Conservation (phyloP, 495 filamentous ascomycete genomes). For the Talaromyces ruber region DNA sequence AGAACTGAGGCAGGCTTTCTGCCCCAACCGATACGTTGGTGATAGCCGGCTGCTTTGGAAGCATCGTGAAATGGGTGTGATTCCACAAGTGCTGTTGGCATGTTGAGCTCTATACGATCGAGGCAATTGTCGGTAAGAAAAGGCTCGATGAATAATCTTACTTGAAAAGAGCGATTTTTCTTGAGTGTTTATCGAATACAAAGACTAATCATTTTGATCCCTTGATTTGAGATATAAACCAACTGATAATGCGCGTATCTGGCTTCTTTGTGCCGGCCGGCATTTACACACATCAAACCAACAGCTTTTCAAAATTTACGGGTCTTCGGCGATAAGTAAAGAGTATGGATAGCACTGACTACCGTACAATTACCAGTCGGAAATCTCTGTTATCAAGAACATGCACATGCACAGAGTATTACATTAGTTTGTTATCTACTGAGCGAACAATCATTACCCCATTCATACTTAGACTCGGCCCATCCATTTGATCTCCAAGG, state of each 20-base stretch:
- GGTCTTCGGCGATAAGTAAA: neutral
- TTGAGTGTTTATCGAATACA: too few relatives aligned
- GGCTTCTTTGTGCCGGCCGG: neutral
- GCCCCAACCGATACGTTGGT: neutral
- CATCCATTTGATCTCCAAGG: neutral
- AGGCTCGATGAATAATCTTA: neutral
- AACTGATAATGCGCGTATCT: neutral
- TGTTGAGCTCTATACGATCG: neutral
- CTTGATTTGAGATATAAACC: too few relatives aligned
- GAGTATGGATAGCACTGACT: neutral
- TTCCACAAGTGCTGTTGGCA: slow-evolving; percentile 1
- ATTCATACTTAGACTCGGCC: neutral
- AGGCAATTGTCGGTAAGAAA: neutral
- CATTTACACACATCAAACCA: neutral
- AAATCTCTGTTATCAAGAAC: too few relatives aligned
- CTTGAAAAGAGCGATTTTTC: neutral
- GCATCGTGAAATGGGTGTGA: neutral
- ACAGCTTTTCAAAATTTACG: neutral
- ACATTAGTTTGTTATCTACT: neutral
- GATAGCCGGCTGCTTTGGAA: neutral
- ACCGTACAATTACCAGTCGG: neutral
- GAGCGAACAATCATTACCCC: neutral
- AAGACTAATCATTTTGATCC: too few relatives aligned
- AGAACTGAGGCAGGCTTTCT: neutral
- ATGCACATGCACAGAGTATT: neutral